A percentile compares a stretch with the other conserved stretches of the same genome.
Conservation (phyloP, 495 filamentous ascomycete species). For the Aspergillus heteromorphus region DNA sequence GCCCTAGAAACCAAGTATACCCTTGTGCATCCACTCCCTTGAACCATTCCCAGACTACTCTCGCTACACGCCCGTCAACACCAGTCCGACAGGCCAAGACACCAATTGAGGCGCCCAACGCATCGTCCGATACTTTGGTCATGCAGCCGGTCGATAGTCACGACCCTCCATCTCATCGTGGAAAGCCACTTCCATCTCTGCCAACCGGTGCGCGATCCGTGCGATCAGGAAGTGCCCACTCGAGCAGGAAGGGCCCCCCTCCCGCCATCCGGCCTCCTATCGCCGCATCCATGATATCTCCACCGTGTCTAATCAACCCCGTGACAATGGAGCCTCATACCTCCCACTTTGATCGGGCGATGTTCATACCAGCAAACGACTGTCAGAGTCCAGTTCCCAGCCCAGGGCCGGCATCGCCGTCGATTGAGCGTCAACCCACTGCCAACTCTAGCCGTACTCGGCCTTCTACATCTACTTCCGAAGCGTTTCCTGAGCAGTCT, state of each 20-base stretch:
- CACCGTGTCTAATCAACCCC: conserved; percentile 37
- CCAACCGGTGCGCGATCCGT: conserved; percentile 25
- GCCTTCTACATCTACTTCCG: conserved; percentile 39
- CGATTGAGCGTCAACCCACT: conserved; percentile 32
- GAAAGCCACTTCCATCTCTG: conserved; percentile 33
- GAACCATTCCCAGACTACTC: conserved; percentile 28
- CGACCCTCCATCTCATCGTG: conserved; percentile 26
- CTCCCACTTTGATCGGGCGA: conserved; percentile 40
- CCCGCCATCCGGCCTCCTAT: conserved; percentile 28
- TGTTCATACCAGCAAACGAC: conserved; percentile 44
- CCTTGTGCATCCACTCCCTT: conserved; percentile 30
- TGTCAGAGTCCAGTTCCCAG: conserved; percentile 38
- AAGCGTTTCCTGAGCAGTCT: conserved; percentile 31
- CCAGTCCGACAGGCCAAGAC: conserved; percentile 24
- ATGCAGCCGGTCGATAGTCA: conserved; percentile 30
- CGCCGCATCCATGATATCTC: conserved; percentile 41
- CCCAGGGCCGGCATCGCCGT: conserved; percentile 30
- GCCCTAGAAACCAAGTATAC: conserved; percentile 21
- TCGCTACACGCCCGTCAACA: conserved; percentile 24
- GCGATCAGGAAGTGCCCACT: conserved; percentile 14
- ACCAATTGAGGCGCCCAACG: conserved; percentile 14
- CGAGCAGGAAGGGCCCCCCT: conserved; percentile 26
- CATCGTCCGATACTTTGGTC: conserved; percentile 28
- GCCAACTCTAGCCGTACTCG: conserved; percentile 33
- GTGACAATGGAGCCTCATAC: conserved; percentile 42